Conservation (phyloP, 371 early-diverging fungal genomes). For the Agmasoma carcini region DNA sequence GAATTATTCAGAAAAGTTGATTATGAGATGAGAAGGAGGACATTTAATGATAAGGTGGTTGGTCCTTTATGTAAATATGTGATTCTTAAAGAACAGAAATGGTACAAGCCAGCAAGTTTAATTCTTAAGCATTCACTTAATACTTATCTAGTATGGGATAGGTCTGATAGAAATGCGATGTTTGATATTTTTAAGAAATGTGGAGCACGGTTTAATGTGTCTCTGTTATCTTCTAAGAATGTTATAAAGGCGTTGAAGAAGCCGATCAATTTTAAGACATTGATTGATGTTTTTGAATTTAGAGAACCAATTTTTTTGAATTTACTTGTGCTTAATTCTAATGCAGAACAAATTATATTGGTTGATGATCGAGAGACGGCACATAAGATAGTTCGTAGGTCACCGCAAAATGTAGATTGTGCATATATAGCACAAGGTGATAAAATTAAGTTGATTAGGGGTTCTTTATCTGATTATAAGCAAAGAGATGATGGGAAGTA, state of each 20-base stretch:
- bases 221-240: slow-evolving; percentile 16
- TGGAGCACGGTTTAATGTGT: slow-evolving; percentile 23
- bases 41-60: slow-evolving; percentile 36
- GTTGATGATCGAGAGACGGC: slow-evolving; percentile 44
- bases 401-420: slow-evolving; percentile 37
- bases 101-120: slow-evolving; percentile 45
- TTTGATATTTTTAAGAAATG: slow-evolving; percentile 35
- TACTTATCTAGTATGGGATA: slow-evolving; percentile 47
- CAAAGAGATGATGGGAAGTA: slow-evolving; percentile 28
- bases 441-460: slow-evolving; percentile 45
- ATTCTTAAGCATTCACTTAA: slow-evolving; percentile 36
- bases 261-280: slow-evolving; percentile 24
- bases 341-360: slow-evolving; percentile 49
- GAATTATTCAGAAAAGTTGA: neutral
- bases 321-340: slow-evolving; percentile 42
- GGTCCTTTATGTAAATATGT: slow-evolving; percentile 49
- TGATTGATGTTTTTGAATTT: slow-evolving; percentile 41
- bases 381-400: slow-evolving; percentile 42
- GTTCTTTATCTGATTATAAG: slow-evolving; percentile 47
- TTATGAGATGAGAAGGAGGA: slow-evolving; percentile 23
- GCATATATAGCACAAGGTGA: slow-evolving; percentile 48
- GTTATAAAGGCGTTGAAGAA: neutral
- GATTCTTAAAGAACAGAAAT: slow-evolving; percentile 46
- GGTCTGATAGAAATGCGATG: slow-evolving; percentile 34
- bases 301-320: slow-evolving; percentile 34